These are phyloP conservation scores for Glaciozyma antarctica DNA, from an alignment of 768 basidiomycete species.

Conservation along the genomic window DNA sequence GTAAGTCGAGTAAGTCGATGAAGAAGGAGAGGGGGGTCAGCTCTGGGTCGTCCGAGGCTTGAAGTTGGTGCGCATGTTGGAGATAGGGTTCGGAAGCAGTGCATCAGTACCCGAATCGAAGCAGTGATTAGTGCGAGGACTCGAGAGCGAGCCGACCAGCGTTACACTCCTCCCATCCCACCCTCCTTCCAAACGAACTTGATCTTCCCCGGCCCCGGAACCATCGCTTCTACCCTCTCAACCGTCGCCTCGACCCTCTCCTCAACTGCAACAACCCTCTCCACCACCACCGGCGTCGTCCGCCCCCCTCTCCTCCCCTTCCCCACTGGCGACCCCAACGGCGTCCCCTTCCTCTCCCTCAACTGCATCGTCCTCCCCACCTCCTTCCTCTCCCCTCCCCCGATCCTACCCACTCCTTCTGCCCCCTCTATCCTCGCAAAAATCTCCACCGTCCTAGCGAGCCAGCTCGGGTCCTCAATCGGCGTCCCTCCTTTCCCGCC, in stretches of 20 bases:
- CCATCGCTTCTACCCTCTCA: too few species aligned
- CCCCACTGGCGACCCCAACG: background rate
- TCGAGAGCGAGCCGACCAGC: too few species aligned
- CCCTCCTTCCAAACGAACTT: slow-evolving; percentile 1
- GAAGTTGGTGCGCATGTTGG: too few species aligned
- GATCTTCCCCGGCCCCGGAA: background rate
- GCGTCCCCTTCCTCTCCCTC: slow-evolving; percentile 2
- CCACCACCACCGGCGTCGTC: background rate
- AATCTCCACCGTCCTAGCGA: slow-evolving; percentile 18
- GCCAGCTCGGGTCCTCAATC: slow-evolving; percentile 4
- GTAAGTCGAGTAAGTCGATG: too few species aligned
- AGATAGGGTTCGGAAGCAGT: too few species aligned
- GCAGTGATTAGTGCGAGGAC: too few species aligned
- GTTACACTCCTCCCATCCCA: background rate
- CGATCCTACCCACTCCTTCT: background rate
- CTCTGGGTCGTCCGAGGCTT: too few species aligned
- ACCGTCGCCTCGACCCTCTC: too few species aligned
- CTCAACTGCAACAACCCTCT: too few species aligned
- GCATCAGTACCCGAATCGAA: too few species aligned
- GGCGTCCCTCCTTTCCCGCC: background rate
- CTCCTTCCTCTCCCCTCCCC: background rate
- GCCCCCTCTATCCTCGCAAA: slow-evolving; percentile 13
- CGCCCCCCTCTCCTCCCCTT: too few species aligned
- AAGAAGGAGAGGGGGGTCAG: too few species aligned
- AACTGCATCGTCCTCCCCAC: slow-evolving; percentile 10